phyloP scores from a whole-genome alignment of 345 rosid species.

The Cardamine occulta region DNA sequence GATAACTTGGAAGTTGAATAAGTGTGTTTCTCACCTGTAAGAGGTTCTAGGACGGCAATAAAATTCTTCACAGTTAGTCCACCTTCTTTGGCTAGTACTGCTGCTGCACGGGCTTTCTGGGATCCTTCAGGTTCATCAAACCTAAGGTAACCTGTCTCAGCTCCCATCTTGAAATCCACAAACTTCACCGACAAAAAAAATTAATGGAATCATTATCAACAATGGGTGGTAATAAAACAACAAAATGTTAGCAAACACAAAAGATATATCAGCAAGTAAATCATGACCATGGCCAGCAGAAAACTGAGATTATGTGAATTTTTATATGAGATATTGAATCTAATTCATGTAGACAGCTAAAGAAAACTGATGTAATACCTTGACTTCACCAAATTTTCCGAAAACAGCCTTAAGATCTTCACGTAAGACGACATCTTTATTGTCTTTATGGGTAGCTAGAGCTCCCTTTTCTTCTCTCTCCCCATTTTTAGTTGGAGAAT shows the following conservation, averaged over 20 bases:
- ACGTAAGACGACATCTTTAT: constrained; percentile 74
- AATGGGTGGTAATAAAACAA: not conserved
- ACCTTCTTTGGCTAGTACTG: constrained; percentile 82
- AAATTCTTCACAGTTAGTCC: constrained; percentile 81
- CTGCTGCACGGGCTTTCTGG: constrained; percentile 95
- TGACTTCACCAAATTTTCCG: constrained; percentile 74
- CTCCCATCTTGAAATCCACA: constrained; percentile 91
- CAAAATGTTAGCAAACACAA: not conserved
- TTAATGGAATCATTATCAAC: not conserved
- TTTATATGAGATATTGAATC: not conserved
- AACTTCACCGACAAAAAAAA: constrained; percentile 50
- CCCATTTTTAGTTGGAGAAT: constrained; percentile 46
- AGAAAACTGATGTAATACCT: constrained; percentile 52
- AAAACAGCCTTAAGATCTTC: constrained; percentile 88
- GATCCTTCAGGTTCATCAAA: constrained; percentile 89
- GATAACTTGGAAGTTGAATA: constrained; percentile 4
- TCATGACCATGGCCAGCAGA: not conserved
- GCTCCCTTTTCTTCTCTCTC: constrained; percentile 56
- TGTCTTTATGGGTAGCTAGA: constrained; percentile 54
- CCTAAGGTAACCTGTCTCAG: constrained; percentile 71
- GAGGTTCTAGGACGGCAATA: constrained; percentile 78
- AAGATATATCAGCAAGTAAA: not conserved
- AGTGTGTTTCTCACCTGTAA: constrained; percentile 63
- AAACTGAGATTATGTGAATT: not conserved
- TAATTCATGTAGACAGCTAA: constrained; percentile 8